Evolutionary conservation across 2,329 filamentous ascomycete genomes (phyloP).

Genomic region (Simplicillium aogashimaense): DNA sequence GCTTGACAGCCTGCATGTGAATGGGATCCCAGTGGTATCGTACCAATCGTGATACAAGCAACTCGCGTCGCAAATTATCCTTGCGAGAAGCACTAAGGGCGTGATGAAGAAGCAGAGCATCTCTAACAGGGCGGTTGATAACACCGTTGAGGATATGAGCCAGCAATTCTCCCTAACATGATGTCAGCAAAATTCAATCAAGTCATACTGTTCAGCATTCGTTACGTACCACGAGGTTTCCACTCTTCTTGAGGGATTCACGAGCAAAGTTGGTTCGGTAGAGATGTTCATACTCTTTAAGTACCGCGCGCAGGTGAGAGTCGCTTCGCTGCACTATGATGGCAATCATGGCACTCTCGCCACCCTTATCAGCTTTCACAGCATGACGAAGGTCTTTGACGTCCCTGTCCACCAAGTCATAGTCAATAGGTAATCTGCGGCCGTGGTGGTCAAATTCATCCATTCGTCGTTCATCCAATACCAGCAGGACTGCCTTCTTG

Average conservation of each 20-base stretch:
- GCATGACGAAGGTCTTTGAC: slow-evolving; percentile 59
- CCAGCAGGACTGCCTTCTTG: slow-evolving; percentile 74
- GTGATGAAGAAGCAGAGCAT: slow-evolving; percentile 84
- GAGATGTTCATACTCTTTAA: slow-evolving; percentile 64
- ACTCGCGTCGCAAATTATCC: slow-evolving; percentile 67
- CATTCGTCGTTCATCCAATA: slow-evolving; percentile 74
- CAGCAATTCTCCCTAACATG: slow-evolving; percentile 72
- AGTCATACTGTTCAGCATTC: slow-evolving; percentile 1
- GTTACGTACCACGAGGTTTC: slow-evolving; percentile 77
- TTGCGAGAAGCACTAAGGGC: slow-evolving; percentile 66
- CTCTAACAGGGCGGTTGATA: slow-evolving; percentile 89
- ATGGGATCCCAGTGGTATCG: slow-evolving; percentile 85
- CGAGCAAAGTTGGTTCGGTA: slow-evolving; percentile 77
- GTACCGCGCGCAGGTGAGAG: slow-evolving; percentile 67
- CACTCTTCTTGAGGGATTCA: slow-evolving; percentile 79
- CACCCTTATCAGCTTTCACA: slow-evolving; percentile 66
- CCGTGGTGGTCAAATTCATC: slow-evolving; percentile 66
- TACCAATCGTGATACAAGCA: slow-evolving; percentile 80
- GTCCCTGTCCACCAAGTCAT: slow-evolving; percentile 56
- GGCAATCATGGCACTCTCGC: slow-evolving; percentile 78
- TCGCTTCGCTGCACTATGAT: slow-evolving; percentile 78
- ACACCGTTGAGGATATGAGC: slow-evolving; percentile 94
- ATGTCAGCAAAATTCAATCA: slow-evolving; percentile 6
- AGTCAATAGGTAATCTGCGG: slow-evolving; percentile 44
- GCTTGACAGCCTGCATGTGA: slow-evolving; percentile 73